Conservation (phyloP, 2,329 filamentous ascomycete species). For the Ramichloridium luteum region DNA sequence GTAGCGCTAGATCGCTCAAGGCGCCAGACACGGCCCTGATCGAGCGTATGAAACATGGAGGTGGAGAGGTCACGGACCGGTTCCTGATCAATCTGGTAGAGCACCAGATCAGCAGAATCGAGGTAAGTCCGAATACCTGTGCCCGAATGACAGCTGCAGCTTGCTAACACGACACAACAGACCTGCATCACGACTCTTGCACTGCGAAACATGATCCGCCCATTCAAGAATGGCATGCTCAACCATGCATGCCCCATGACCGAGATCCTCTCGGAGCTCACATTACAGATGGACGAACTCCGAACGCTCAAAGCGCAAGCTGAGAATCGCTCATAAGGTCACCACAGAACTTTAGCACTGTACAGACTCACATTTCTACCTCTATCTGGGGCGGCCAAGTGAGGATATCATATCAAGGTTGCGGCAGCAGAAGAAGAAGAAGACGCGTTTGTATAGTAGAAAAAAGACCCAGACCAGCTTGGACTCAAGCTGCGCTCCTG, state of each 20-base stretch:
- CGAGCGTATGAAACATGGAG: slow-evolving; percentile 54
- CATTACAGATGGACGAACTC: slow-evolving; percentile 51
- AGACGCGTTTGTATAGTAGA: too few relatives aligned
- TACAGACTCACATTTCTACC: too few relatives aligned
- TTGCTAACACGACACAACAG: slow-evolving; percentile 34
- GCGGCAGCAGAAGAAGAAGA: too few relatives aligned
- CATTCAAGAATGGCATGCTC: slow-evolving; percentile 54
- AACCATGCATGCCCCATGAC: slow-evolving; percentile 68
- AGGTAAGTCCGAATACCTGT: slow-evolving; percentile 50
- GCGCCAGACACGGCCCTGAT: slow-evolving; percentile 73
- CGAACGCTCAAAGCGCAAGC: slow-evolving; percentile 29
- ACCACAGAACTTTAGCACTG: too few relatives aligned
- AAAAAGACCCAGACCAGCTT: too few relatives aligned
- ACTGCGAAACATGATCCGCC: slow-evolving; percentile 65
- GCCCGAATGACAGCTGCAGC: too few relatives aligned
- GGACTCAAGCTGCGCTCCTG: too few relatives aligned
- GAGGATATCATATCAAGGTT: too few relatives aligned
- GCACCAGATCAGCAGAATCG: slow-evolving; percentile 89
- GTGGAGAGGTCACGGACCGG: slow-evolving; percentile 72
- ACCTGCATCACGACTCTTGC: slow-evolving; percentile 68
- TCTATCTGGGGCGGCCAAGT: too few relatives aligned
- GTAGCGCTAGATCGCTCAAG: slow-evolving; percentile 51
- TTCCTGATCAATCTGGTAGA: slow-evolving; percentile 85
- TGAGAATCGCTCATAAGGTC: too few relatives aligned
- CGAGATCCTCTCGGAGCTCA: slow-evolving; percentile 53